Evolutionary conservation across 192 early-diverging fungal species (phyloP), one percentile per base, ranked within the genome.

Genomic region (Dissophora ornata): DNA sequence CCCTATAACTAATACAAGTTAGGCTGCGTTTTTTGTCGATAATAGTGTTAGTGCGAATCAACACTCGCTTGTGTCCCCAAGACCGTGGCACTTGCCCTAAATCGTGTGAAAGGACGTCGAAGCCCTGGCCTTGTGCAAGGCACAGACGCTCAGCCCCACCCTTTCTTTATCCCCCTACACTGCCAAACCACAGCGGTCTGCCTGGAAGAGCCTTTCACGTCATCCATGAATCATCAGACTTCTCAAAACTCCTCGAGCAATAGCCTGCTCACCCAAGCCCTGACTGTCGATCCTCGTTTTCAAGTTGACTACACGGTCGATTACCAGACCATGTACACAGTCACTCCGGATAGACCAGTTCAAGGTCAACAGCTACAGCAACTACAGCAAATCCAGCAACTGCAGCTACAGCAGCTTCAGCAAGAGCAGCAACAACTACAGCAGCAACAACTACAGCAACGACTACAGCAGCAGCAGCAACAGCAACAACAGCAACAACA

Each of bases 201-300:
- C n/a, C n/a, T n/a, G n/a, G n/a, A n/a, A n/a, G n/a, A n/a, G n/a
- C 12, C 18, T 36, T 12, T 21, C 52, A 34, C 33, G 33, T 28
- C 30, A 4, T 5, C 44, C 53, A 73, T 64, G 52, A 51, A 73
- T 49, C 61, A 73, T 46, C 70, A 73, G 24, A n/a, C 70, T 5
- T 73, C 70, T 26, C 62, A 64, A 53, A 73, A 49, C 41, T 73
- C 69, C 6, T 73, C 69, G 2, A 58, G 38, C 47, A 57, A 55
- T 25, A 73, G 69, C 22, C 55, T 73, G 28, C 69, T 61, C 15
- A 53, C 69, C 0, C 69, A 73, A 47, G 28, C 61, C 6, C 13
- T 73, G 36, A 13, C 62, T 0, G 18, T 46, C 8, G 62, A 59
- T 4, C 70, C 63, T 16, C 59, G 38, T 11, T 53, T 55, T 18